Evolutionary conservation across 129 eudicot genomes (phyloP).

Genomic region (Glebionis coronaria): DNA sequence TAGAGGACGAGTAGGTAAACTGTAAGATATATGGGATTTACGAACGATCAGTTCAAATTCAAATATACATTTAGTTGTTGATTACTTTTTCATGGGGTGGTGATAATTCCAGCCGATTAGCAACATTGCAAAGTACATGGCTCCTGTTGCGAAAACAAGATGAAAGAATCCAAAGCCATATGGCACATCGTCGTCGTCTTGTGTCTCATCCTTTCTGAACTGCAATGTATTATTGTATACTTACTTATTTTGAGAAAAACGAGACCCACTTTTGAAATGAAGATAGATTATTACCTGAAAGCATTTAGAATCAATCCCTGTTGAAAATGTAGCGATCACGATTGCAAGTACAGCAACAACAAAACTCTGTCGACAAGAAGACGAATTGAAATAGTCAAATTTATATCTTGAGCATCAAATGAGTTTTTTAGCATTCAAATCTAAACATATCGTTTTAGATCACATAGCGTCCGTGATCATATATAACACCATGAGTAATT

Average conservation of each 20-base stretch:
- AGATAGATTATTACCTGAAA: too few relatives aligned
- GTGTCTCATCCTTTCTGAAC: slow-evolving; percentile 60
- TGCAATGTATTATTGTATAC: slow-evolving; percentile 39
- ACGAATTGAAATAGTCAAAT: slow-evolving; percentile 20
- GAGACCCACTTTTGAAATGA: too few relatives aligned
- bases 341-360: slow-evolving; percentile 74
- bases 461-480: too few relatives aligned
- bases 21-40: not conserved
- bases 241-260: too few relatives aligned
- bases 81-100: slow-evolving; percentile 71
- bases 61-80: too few relatives aligned
- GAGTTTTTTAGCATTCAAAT: not conserved
- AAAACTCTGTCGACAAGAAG: slow-evolving; percentile 58
- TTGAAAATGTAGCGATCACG: slow-evolving; percentile 82
- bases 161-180: slow-evolving; percentile 86
- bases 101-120: slow-evolving; percentile 77
- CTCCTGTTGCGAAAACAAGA: slow-evolving; percentile 88
- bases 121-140: slow-evolving; percentile 89
- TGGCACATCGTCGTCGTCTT: slow-evolving; percentile 69
- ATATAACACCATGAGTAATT: too few relatives aligned
- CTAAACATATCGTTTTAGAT: too few relatives aligned
- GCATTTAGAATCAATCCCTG: slow-evolving; percentile 81
- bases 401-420: slow-evolving; percentile 15
- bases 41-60: too few relatives aligned
- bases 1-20: slow-evolving; percentile 2